A percentile compares a stretch with the other conserved stretches of the same genome.
Evolutionary conservation across 345 rosid genomes (phyloP).

Genomic region (Murraya paniculata): DNA sequence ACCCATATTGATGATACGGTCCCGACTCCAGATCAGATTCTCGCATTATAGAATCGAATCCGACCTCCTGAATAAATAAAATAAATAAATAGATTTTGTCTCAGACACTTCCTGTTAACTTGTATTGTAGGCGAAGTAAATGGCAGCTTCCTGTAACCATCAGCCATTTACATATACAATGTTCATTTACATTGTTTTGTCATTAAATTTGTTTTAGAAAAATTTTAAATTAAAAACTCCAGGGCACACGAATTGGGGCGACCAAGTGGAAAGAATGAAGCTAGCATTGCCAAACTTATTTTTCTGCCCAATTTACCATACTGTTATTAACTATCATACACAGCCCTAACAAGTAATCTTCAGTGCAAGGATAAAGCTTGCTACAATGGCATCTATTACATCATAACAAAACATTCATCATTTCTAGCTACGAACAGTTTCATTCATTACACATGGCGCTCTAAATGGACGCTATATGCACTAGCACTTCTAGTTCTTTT

Average conservation of each 20-base stretch:
- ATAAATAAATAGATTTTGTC: neutral
- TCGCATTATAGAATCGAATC: neutral
- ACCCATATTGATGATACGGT: neutral
- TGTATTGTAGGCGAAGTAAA: neutral
- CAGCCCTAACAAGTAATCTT: neutral
- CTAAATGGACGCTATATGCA: neutral
- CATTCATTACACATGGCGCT: neutral
- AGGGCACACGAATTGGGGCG: neutral
- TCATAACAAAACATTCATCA: neutral
- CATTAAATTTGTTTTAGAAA: neutral
- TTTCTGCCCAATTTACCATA: neutral
- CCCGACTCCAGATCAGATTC: neutral
- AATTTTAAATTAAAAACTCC: neutral
- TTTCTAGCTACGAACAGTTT: neutral
- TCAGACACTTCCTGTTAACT: neutral
- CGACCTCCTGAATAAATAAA: neutral
- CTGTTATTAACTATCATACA: neutral
- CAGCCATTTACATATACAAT: neutral
- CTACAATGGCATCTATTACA: neutral
- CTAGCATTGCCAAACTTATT: neutral
- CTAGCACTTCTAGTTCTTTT: neutral
- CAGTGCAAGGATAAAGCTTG: neutral
- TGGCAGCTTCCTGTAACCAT: too few species aligned
- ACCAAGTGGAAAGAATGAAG: neutral
- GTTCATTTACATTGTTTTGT: neutral